A percentile compares a stretch with the other conserved stretches of the same genome.
These are phyloP conservation scores for Apiospora phragmitis DNA, from an alignment of 2,329 filamentous ascomycete species.

Conservation along the genomic window DNA sequence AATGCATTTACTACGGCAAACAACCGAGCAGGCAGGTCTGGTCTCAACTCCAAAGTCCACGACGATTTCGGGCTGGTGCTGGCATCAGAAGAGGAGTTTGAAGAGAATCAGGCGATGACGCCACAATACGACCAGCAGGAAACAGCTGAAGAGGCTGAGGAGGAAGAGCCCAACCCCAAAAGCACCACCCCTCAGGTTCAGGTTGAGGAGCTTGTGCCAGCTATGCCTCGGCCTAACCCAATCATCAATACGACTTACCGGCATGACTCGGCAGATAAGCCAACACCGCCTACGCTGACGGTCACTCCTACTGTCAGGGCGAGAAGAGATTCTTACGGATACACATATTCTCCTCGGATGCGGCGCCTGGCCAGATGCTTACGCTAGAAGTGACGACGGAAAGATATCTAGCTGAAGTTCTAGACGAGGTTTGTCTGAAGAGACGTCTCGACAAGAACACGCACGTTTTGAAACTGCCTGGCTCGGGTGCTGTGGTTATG, in stretches of 20 bases:
- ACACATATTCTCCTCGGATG: slow-evolving; percentile 69
- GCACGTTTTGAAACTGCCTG: slow-evolving; percentile 76
- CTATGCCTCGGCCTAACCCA: slow-evolving; percentile 53
- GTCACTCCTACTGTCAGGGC: slow-evolving; percentile 51
- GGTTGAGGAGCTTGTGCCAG: slow-evolving; percentile 29
- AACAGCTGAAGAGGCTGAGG: slow-evolving; percentile 35
- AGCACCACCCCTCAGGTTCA: slow-evolving; percentile 52
- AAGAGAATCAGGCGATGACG: slow-evolving; percentile 68
- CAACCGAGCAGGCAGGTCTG: slow-evolving; percentile 61
- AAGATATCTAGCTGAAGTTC: slow-evolving; percentile 79
- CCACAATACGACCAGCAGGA: slow-evolving; percentile 65
- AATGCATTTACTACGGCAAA: slow-evolving; percentile 80
- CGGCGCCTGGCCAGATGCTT: slow-evolving; percentile 71
- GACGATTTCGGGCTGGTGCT: slow-evolving; percentile 81
- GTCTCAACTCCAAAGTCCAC: slow-evolving; percentile 74
- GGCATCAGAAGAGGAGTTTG: slow-evolving; percentile 67
- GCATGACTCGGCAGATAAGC: slow-evolving; percentile 57
- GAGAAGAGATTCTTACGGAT: slow-evolving; percentile 71
- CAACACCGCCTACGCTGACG: slow-evolving; percentile 46
- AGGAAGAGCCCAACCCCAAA: slow-evolving; percentile 45
- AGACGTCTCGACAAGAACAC: slow-evolving; percentile 76
- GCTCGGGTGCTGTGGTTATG: slow-evolving; percentile 72
- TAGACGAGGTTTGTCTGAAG: slow-evolving; percentile 76
- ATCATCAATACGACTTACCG: slow-evolving; percentile 63
- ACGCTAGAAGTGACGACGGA: slow-evolving; percentile 77